Evolutionary conservation across 495 filamentous ascomycete genomes (phyloP).

Genomic region (Lepidopterella palustris): DNA sequence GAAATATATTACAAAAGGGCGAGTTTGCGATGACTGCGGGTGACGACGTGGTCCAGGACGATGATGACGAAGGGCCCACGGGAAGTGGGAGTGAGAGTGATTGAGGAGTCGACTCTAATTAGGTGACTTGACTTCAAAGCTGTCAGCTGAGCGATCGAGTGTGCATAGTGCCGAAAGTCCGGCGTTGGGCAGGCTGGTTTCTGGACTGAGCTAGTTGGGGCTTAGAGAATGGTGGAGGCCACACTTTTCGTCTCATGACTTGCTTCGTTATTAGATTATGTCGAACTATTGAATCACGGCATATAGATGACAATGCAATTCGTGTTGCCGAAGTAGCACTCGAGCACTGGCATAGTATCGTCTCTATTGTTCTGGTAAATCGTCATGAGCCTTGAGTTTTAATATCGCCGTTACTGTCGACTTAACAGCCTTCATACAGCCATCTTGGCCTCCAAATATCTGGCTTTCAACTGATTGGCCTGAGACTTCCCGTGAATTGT

Average conservation of each 20-base stretch:
- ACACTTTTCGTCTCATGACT: not conserved
- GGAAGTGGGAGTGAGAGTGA: conserved; percentile 38
- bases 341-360: too few relatives aligned
- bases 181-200: not conserved
- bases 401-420: too few relatives aligned
- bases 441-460: too few relatives aligned
- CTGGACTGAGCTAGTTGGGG: not conserved
- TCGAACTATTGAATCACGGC: not conserved
- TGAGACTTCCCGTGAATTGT: too few relatives aligned
- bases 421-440: too few relatives aligned
- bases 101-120: conserved; percentile 1
- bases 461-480: too few relatives aligned
- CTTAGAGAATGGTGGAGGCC: not conserved
- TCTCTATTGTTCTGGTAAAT: too few relatives aligned
- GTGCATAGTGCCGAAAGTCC: not conserved
- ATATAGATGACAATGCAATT: not conserved
- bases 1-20: conserved; percentile 61
- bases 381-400: too few relatives aligned
- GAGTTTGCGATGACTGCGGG: conserved; percentile 49
- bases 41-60: conserved; percentile 36
- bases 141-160: not conserved
- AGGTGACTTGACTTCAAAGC: too few relatives aligned
- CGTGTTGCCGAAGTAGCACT: too few relatives aligned
- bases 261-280: not conserved
- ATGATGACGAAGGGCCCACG: conserved; percentile 30